These are phyloP conservation scores for Trametes coccinea DNA, from an alignment of 768 basidiomycete genomes.

Conservation along the genomic window DNA sequence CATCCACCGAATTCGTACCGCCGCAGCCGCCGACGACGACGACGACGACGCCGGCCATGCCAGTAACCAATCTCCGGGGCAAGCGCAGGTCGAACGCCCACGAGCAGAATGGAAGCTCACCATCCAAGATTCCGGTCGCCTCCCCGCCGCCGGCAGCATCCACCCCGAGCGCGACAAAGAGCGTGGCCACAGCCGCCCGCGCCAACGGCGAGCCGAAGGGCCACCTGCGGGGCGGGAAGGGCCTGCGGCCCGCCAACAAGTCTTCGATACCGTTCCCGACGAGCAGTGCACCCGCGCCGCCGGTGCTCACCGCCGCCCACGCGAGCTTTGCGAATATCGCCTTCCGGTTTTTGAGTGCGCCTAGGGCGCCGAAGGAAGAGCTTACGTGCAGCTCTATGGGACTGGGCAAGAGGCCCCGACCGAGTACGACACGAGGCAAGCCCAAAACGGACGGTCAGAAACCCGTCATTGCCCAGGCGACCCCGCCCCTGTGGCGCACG, in stretches of 20 bases:
- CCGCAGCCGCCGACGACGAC: background rate
- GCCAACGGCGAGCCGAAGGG: background rate
- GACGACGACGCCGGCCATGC: constrained; percentile 6
- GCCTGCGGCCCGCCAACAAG: background rate
- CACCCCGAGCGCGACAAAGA: background rate
- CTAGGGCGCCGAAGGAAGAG: background rate
- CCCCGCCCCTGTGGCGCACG: constrained; percentile 15
- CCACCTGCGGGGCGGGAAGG: background rate
- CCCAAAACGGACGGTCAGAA: constrained; percentile 4
- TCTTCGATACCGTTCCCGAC: constrained; percentile 14
- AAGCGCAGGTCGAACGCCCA: constrained; percentile 14
- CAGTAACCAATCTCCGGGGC: constrained; percentile 8
- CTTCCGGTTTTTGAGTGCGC: background rate
- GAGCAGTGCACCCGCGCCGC: constrained; percentile 10
- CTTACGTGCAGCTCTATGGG: background rate
- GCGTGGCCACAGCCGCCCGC: background rate
- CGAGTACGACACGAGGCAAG: background rate
- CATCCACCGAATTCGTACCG: constrained; percentile 4
- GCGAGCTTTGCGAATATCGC: constrained; percentile 8
- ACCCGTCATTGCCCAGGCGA: background rate
- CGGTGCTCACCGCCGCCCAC: constrained; percentile 10
- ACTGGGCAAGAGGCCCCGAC: constrained; percentile 4
- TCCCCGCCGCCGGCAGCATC: constrained; percentile 2
- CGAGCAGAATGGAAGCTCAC: constrained; percentile 15
- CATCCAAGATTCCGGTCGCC: background rate